phyloP scores from a whole-genome alignment of 306 rosid species.

The Rosa multiflora region DNA sequence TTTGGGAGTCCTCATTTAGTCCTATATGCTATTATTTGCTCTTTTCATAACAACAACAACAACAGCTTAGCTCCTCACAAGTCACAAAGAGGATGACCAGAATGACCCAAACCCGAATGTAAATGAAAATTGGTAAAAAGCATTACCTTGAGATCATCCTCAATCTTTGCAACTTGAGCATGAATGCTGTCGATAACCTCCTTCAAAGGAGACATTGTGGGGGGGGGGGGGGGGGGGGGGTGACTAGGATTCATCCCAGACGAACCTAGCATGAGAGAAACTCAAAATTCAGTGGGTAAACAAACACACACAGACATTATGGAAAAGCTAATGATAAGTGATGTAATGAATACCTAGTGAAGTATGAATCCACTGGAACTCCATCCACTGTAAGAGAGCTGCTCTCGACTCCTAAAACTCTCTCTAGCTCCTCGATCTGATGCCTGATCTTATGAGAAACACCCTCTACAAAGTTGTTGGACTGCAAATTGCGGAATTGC shows the following conservation, averaged over 20 bases:
- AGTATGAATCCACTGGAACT: slow-evolving; percentile 92
- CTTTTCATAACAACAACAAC: not conserved
- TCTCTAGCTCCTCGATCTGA: slow-evolving; percentile 89
- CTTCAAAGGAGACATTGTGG: slow-evolving; percentile 78
- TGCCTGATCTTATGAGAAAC: slow-evolving; percentile 87
- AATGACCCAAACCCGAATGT: not conserved
- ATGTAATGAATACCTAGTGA: slow-evolving; percentile 52
- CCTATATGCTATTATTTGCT: not conserved
- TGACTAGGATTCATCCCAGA: slow-evolving; percentile 96
- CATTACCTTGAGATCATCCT: slow-evolving; percentile 88
- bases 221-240: no score
- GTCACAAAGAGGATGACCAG: not conserved
- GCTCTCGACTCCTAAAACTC: slow-evolving; percentile 60
- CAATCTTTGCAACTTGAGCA: slow-evolving; percentile 79
- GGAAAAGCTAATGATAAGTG: slow-evolving; percentile 1
- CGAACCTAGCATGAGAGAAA: slow-evolving; percentile 49
- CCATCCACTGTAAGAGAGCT: slow-evolving; percentile 81
- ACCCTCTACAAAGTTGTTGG: slow-evolving; percentile 82
- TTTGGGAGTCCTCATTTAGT: slow-evolving; percentile 49
- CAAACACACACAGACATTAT: not conserved
- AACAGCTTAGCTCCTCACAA: not conserved
- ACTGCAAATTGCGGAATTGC: slow-evolving; percentile 35
- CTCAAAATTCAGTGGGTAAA: slow-evolving; percentile 12
- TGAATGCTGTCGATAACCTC: slow-evolving; percentile 77
- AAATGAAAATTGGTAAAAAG: slow-evolving; percentile 8